A percentile compares a stretch with the other conserved stretches of the same genome.
Evolutionary conservation across 768 basidiomycete genomes (phyloP).

Genomic region (Lentinula edodes): DNA sequence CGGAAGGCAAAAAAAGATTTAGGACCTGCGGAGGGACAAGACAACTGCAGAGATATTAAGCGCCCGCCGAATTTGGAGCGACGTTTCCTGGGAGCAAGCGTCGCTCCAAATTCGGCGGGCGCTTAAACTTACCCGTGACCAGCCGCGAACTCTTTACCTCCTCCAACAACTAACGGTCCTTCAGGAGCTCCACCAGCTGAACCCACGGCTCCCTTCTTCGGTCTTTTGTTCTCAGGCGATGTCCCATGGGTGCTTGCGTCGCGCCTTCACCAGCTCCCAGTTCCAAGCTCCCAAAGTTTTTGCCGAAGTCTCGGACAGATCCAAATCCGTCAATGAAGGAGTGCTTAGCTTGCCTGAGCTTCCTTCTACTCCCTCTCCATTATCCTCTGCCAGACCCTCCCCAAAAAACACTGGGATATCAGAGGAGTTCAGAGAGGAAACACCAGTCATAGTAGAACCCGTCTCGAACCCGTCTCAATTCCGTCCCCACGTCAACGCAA

Average conservation of each 20-base stretch:
- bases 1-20: too few species aligned
- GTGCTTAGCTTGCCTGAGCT: conserved; percentile 32
- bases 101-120: too few species aligned
- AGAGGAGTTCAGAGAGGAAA: conserved; percentile 30
- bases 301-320: conserved; percentile 63
- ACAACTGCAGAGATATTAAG: too few species aligned
- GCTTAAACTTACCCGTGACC: too few species aligned
- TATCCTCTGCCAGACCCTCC: conserved; percentile 19
- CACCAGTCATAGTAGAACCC: conserved; percentile 68
- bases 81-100: too few species aligned
- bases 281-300: conserved; percentile 62
- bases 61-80: too few species aligned
- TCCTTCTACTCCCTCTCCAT: conserved; percentile 22
- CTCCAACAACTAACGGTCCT: too few species aligned
- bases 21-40: too few species aligned
- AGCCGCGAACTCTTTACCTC: too few species aligned
- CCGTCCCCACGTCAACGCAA: conserved; percentile 42
- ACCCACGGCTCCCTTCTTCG: too few species aligned
- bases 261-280: conserved; percentile 34
- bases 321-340: conserved; percentile 45
- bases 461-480: too few species aligned
- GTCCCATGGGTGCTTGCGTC: conserved; percentile 44
- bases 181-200: too few species aligned
- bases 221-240: conserved; percentile 22
- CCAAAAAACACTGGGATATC: conserved; percentile 32